Conservation (phyloP, 495 filamentous ascomycete genomes). For the Xylaria scruposa region DNA sequence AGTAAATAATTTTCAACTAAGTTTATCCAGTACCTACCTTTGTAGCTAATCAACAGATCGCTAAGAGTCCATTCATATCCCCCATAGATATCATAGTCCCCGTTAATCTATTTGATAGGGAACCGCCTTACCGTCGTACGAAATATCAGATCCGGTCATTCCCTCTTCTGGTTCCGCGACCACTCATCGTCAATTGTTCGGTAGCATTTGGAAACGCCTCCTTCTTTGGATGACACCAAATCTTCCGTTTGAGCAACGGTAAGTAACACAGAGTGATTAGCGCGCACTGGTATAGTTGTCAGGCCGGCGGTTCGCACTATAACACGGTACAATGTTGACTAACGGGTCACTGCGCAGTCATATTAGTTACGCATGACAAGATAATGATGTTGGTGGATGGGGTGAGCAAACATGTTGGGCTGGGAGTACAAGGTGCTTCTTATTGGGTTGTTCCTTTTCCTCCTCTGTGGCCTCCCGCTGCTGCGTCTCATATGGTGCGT, state of each 20-base stretch:
- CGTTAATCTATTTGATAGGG: neutral
- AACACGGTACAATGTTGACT: neutral
- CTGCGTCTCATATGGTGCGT: neutral
- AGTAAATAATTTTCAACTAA: neutral
- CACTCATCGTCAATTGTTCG: conserved; percentile 54
- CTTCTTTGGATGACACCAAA: neutral
- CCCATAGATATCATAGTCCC: neutral
- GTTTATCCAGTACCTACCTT: neutral
- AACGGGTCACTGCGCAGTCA: neutral
- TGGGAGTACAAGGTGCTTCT: neutral
- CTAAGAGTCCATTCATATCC: neutral
- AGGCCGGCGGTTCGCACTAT: neutral
- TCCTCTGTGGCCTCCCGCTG: neutral
- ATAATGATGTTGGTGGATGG: neutral
- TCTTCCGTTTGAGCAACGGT: neutral
- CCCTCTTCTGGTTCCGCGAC: conserved; percentile 21
- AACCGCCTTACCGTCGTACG: neutral
- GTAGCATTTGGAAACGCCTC: neutral
- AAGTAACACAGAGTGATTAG: neutral
- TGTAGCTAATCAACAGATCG: neutral
- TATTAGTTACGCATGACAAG: neutral
- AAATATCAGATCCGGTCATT: neutral
- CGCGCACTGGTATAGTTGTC: neutral
- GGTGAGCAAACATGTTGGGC: neutral
- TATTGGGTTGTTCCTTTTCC: neutral